Evolutionary conservation across 2,329 filamentous ascomycete genomes (phyloP).

Genomic region (Aspergillus latus): DNA sequence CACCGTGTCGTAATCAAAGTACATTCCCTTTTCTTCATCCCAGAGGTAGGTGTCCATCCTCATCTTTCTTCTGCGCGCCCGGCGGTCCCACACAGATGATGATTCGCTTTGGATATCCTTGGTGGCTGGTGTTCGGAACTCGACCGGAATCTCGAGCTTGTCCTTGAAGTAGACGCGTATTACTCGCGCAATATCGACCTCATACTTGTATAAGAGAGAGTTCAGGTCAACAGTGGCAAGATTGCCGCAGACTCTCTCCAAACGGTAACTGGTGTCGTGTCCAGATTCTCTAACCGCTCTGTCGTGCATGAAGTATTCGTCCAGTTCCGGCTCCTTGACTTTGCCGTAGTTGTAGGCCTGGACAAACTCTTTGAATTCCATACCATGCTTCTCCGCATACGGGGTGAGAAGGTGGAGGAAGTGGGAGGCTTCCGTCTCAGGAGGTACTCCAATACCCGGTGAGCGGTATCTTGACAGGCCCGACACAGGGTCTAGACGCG

Average conservation of each 20-base stretch:
- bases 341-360: conserved; percentile 77
- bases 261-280: conserved; percentile 91
- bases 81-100: conserved; percentile 86
- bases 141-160: conserved; percentile 74
- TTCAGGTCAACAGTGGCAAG: conserved; percentile 94
- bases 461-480: conserved; percentile 84
- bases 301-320: conserved; percentile 95
- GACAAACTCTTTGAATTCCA: conserved; percentile 83
- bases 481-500: conserved; percentile 72
- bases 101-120: conserved; percentile 71
- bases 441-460: conserved; percentile 79
- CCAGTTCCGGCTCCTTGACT: conserved; percentile 80
- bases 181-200: conserved; percentile 83
- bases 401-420: conserved; percentile 81
- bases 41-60: conserved; percentile 91
- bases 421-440: conserved; percentile 85
- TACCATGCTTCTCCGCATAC: conserved; percentile 78
- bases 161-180: conserved; percentile 85
- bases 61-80: conserved; percentile 77
- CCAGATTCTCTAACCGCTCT: conserved; percentile 93
- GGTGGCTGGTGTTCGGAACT: conserved; percentile 70
- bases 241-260: conserved; percentile 84
- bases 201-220: conserved; percentile 93
- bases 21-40: conserved; percentile 91
- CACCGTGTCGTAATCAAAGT: conserved; percentile 92